Base-by-base conservation (phyloP, 1,284 basidiomycete genomes). In the Cutaneotrichosporon cavernicola region DNA sequence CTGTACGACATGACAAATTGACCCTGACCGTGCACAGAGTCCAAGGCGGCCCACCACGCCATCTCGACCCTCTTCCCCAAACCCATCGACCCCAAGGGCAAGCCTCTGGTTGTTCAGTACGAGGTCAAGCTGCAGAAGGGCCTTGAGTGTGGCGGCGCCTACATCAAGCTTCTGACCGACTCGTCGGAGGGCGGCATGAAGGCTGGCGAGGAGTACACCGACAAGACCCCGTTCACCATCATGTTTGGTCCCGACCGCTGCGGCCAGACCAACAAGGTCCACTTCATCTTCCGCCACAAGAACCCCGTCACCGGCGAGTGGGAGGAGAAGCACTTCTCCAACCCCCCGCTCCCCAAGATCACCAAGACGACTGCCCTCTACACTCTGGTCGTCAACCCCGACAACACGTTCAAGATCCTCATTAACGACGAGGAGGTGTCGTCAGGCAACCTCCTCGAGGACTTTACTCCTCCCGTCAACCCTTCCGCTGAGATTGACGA, bases 41-140 rank as follows among this genome's bases (percentile, higher is more conserved):
- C 80, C 69, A 82, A 82, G 76, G 84, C 80, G 60, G 81, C 78
- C 52, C 75, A 82, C 76, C 96, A 98, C 76, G 97, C 97, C 79
- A 97, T 99, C 82, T 97, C 96, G 67, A 92, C 95, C 10, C 89
- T 92, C 43, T 95, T 99, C 81, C 73, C 84, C 34, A 79, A 86
- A 70, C 72, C 78, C 21, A 85, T 97, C 73, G 88, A 90, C 83
- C 91, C 95, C 82, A 87, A 87, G 76, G 84, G 87, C 69, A 87
- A 97, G 83, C 91, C 96, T 50, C 85, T 99, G 58, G 94, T 99
- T 69, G 89, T 99, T 21, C 95, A 98, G 81, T 99, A 99, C 80
- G 97, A 99, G 82, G 94, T 96, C 83, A 97, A 99, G 85, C 92
- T 97, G 81, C 96, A 99, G 84, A 96, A 98, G 83, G 96, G 96